A percentile compares a stretch with the other conserved stretches of the same genome.
phyloP scores from a whole-genome alignment of 2,329 filamentous ascomycete species.

The Fusarium equiseti region DNA sequence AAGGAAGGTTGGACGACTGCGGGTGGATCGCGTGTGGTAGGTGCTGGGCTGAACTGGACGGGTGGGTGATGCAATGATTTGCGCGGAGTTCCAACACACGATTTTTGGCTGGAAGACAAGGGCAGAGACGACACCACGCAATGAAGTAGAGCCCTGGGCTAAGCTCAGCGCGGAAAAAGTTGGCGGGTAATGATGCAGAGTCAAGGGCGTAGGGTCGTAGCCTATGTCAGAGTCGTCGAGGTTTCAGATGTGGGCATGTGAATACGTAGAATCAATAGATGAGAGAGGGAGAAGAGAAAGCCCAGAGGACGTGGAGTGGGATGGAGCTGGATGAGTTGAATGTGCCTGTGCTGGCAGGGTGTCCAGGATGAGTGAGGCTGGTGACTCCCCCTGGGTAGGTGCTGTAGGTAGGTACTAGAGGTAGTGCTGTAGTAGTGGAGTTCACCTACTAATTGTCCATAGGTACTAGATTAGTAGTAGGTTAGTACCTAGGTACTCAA shows the following conservation, averaged over 20 bases:
- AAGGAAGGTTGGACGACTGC: constrained; percentile 42
- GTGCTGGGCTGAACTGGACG: constrained; percentile 15
- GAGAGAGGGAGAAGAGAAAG: constrained; percentile 42
- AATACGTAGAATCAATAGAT: constrained; percentile 46
- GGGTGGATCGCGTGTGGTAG: constrained; percentile 49
- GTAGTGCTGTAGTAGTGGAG: not conserved
- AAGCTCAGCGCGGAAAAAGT: constrained; percentile 34
- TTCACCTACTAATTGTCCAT: not conserved
- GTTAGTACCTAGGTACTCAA: constrained; percentile 2
- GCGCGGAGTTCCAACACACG: constrained; percentile 49
- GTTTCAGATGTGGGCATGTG: constrained; percentile 39
- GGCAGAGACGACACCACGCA: constrained; percentile 25
- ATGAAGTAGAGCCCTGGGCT: constrained; percentile 13
- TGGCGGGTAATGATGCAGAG: constrained; percentile 29
- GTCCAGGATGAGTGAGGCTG: constrained; percentile 20
- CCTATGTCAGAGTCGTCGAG: constrained; percentile 36
- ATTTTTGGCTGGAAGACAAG: constrained; percentile 44
- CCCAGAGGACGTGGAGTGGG: constrained; percentile 36
- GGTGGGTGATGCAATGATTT: constrained; percentile 52
- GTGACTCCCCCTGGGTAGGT: not conserved
- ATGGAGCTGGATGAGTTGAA: constrained; percentile 39
- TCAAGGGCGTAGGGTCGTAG: constrained; percentile 32
- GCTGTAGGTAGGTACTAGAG: not conserved
- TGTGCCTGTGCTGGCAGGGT: constrained; percentile 14
- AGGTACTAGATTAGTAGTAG: not conserved